These are phyloP conservation scores for Vigna unguiculata DNA, from an alignment of 306 rosid genomes.

Conservation along the genomic window DNA sequence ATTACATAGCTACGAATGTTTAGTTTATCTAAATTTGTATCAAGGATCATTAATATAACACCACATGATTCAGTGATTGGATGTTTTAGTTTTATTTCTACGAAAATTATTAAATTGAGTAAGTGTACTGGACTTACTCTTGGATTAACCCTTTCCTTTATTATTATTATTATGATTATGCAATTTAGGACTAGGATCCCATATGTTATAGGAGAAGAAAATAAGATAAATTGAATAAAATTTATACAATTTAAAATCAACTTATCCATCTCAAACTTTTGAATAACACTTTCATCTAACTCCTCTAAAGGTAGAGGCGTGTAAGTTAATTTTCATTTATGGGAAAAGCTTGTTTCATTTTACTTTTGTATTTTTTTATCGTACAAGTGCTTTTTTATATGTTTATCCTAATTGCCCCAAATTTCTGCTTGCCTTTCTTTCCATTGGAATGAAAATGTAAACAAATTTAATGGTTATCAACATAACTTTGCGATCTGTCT, in stretches of 20 bases:
- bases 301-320: background rate
- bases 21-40: background rate
- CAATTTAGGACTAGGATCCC: background rate
- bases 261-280: slow-evolving; percentile 1
- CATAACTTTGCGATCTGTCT: slow-evolving; percentile 19
- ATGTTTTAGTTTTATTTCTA: background rate
- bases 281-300: background rate
- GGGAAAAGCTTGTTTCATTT: background rate
- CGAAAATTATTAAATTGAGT: background rate
- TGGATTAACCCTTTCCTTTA: background rate
- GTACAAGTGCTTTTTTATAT: background rate
- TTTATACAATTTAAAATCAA: background rate
- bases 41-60: background rate
- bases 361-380: background rate
- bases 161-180: slow-evolving; percentile 7
- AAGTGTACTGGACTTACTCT: background rate
- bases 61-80: background rate
- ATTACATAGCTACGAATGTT: background rate
- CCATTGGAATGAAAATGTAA: slow-evolving; percentile 26
- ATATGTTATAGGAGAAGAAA: background rate
- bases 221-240: background rate
- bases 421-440: slow-evolving; percentile 21
- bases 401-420: background rate
- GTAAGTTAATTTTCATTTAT: background rate
- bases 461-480: slow-evolving; percentile 26